Evolutionary conservation across 2,329 filamentous ascomycete genomes (phyloP), one percentile per base, ranked within the genome.

Genomic region (Pseudocercospora crystallina): DNA sequence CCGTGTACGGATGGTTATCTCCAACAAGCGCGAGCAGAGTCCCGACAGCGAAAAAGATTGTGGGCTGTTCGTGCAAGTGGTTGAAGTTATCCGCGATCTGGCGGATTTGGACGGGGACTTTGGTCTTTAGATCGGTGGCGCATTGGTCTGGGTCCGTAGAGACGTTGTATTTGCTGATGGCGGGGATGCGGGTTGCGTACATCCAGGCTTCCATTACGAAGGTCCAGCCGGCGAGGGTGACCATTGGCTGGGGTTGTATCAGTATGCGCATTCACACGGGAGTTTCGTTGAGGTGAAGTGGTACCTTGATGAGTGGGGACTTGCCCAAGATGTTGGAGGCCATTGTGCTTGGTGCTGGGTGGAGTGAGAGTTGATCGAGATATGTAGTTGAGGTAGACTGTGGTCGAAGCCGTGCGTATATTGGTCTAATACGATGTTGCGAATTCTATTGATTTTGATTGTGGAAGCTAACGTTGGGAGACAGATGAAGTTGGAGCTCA

Each of bases 21-120:
- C 57, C 59, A 11, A 57, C 40, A 15, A 68, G 13, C 2, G 68
- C 66, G 12, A 73, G 51, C 1, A 65, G 62, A 11, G 73, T 58
- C 2, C 53, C 49, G 5, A 64, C 46, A 8, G 70, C 71, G 54
- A 73, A 74, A 60, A 74, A 74, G 34, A 70, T 63, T 2, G 68
- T 71, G 8, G 71, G 71, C 53, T 73, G 70, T 57, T 74, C 70
- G 46, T 69, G 59, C 34, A 74, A 61, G 47, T 74, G 65, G 50
- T 71, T 71, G 60, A 65, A 74, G 52, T 74, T 74, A 55, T 74
- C 70, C 14, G 66, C 67, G 44, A 69, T 68, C 31, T 50, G 43
- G n/a, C 47, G 43, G 34, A 56, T 53, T 2, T 35, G 11, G 8
- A 47, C 42, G 1, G 56, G 56, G 12, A 58, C 29, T 13, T 58